Evolutionary conservation across 345 rosid genomes (phyloP).

Genomic region (Syzygium aqueum): DNA sequence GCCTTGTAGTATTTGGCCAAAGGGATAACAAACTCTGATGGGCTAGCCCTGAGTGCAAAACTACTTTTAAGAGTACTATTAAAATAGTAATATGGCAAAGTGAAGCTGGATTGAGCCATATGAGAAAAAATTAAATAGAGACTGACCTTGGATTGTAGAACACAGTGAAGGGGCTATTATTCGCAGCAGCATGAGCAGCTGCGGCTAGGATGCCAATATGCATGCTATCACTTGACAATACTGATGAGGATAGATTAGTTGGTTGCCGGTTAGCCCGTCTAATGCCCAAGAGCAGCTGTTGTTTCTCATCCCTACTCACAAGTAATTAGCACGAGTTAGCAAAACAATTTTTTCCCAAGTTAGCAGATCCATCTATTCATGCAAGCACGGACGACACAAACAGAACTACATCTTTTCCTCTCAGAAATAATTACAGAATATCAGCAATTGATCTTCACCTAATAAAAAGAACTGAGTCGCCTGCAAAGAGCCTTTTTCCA

Average conservation of each 20-base stretch:
- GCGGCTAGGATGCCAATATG: conserved; percentile 96
- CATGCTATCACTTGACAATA: conserved; percentile 96
- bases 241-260: conserved; percentile 75
- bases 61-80: background rate
- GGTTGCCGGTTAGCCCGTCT: conserved; percentile 84
- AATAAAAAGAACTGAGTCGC: conserved; percentile 78
- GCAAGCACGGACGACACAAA: background rate
- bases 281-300: conserved; percentile 74
- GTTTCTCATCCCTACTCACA: conserved; percentile 76
- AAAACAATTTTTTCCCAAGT: background rate
- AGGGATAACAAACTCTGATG: conserved; percentile 94
- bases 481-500: conserved; percentile 74
- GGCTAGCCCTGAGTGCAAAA: conserved; percentile 52
- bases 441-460: conserved; percentile 30
- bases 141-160: conserved; percentile 80
- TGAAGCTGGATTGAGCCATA: background rate
- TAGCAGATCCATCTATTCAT: background rate
- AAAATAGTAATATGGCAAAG: background rate
- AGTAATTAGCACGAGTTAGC: background rate
- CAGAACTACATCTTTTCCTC: background rate
- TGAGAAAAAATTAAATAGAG: background rate
- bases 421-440: background rate
- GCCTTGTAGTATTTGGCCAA: conserved; percentile 90
- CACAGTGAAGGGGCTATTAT: conserved; percentile 81
- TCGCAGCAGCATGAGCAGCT: conserved; percentile 98